Base-by-base conservation (phyloP, 106 monocot species). In the Dioscorea zingiberensis region DNA sequence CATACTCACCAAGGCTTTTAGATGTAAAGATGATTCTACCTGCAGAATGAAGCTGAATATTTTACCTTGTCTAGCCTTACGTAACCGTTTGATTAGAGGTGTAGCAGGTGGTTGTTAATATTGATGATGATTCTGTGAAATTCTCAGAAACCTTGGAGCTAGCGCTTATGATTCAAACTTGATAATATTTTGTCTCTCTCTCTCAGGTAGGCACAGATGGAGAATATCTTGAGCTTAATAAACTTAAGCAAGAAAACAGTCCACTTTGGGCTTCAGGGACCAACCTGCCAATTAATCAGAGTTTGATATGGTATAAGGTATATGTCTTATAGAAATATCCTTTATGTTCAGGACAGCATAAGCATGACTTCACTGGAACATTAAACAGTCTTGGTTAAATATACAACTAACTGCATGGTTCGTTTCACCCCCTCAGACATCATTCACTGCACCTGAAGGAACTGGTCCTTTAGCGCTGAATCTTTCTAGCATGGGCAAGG, bases 221-320 rank as follows among this genome's bases (percentile, higher is more conserved):
- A 30, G 74, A 74, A 60, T 49, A 60, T 67, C 74, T 74, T 26
- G 74, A 60, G n/a, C 74, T 74, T 51, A 58, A 74, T 54, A 53
- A 74, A 21, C 59, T 67, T 66, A 65, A 61, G 25, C 21, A 25
- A 48, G 47, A 59, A 67, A 53, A 74, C 26, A 67, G 67, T 60
- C 64, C 74, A 59, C 9, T 74, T 53, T 74, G 74, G 74, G 53
- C 59, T 21, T 67, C 67, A 44, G 67, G 67, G 30, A 74, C 25
- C 21, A 16, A 49, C 5, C 59, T 74, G 49, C 74, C 74, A 59
- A 67, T 48, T 38, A 74, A 74, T 19, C 74, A 67, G 67, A 74
- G 74, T 49, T 28, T 74, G 13, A 74, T 74, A 22, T 74, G 74
- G 74, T 74, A 74, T 59, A 74, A 74, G 74, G 74, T 74, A 66